Evolutionary conservation across 176 grass and related monocot species (phyloP), one percentile per base, ranked within the genome.

Genomic region (Oryza officinalis): DNA sequence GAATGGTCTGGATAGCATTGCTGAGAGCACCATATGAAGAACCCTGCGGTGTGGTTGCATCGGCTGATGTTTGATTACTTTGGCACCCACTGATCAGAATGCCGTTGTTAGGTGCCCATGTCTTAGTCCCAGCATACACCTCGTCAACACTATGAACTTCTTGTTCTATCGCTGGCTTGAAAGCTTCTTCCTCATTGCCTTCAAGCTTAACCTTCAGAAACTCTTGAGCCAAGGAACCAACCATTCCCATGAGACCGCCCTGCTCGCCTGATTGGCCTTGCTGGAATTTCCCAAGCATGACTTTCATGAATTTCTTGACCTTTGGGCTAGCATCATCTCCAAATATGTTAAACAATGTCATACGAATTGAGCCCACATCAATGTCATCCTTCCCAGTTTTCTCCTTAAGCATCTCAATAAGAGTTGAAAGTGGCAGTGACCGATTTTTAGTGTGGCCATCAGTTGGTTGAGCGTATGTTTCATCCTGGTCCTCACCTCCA

Each of bases 261-360:
- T 91, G 25, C 75, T 90, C 87, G 2, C 90, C 93, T 78, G 75
- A 75, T 38, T 85, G 60, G 2, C 91, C 85, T 52, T 92, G 49
- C 30, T 92, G 80, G 65, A 98, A 91, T 72, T 98, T 95, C 37
- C 57, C 78, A 4, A 98, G 80, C 79, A 98, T 74, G 44, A 98
- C 80, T 65, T 96, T 98, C 96, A 98, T 98, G 89, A 98, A 98
- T 65, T 98, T 98, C 87, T 98, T 98, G 15, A 98, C 86, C 84
- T 98, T 98, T 4, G 96, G 96, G 85, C 96, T 96, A 11, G 96
- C 84, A 68, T 98, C 96, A 0, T 98, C 91, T 0, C 96, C 96
- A 2, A 98, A 98, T 2, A 96, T 27, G 35, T 98, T 85, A n/a
- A 98, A 98, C 49, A 98, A 71, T 0, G 91, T 96, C 76, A 92